A percentile compares a stretch with the other conserved stretches of the same genome.
Conservation (phyloP, 805 yeast species). For the Saccharomycopsis lassenensis region DNA sequence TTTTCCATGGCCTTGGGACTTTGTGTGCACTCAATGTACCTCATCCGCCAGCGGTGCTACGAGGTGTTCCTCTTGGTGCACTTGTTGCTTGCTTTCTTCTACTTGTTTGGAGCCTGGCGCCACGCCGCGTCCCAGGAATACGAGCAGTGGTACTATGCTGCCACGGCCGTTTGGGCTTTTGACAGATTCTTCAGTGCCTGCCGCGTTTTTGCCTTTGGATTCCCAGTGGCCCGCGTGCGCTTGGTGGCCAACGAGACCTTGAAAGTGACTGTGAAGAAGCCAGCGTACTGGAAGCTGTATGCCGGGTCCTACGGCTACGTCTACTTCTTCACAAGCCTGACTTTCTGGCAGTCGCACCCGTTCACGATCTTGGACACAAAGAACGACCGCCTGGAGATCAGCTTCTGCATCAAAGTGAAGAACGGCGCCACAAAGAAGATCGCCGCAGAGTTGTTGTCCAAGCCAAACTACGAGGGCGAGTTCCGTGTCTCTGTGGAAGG, state of each 20-base stretch:
- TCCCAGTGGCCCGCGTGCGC: constrained; percentile 12
- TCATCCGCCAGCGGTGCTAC: constrained; percentile 43
- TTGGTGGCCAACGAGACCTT: constrained; percentile 1
- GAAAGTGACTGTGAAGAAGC: constrained; percentile 22
- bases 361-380: constrained; percentile 35
- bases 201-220: constrained; percentile 48
- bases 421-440: constrained; percentile 24
- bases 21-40: constrained; percentile 30
- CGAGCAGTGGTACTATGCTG: constrained; percentile 40
- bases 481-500: constrained; percentile 44
- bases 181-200: constrained; percentile 51
- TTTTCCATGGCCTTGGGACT: constrained; percentile 29
- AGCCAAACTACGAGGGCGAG: constrained; percentile 23
- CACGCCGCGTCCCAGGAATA: constrained; percentile 43
- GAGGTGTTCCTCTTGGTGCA: constrained; percentile 52
- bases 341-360: constrained; percentile 66
- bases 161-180: constrained; percentile 58
- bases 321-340: constrained; percentile 39
- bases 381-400: constrained; percentile 24
- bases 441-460: constrained; percentile 2
- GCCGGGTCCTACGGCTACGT: constrained; percentile 49
- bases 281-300: constrained; percentile 35
- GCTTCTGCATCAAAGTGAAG: constrained; percentile 24
- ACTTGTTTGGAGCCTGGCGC: constrained; percentile 44
- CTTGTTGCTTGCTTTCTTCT: constrained; percentile 40